Base-by-base conservation (phyloP, 768 basidiomycete genomes). In the Suillus luteus region DNA sequence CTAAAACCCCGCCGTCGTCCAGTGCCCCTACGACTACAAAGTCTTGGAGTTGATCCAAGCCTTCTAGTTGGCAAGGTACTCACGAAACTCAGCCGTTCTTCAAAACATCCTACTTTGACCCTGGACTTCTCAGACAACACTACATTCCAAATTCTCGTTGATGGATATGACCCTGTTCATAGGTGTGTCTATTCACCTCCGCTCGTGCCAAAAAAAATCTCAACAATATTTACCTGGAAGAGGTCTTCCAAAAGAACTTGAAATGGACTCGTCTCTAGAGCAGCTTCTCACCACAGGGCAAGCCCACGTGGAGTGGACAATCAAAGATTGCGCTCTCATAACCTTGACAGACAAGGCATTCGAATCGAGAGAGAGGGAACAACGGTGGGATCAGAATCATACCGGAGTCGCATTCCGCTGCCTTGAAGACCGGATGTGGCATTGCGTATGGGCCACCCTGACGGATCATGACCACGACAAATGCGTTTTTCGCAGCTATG, bases 401-500 rank as follows among this genome's bases (percentile, higher is more conserved):
- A 71, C 67, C 19, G 77, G 71, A 10, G 75, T 88, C 24, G 86
- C 84, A 24, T 75, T 88, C 75, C 86, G 85, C 66, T 86, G 86
- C 64, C 71, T 76, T 48, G 81, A 79, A 72, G 74, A 79, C 43
- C 66, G 48, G 46, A 71, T 70, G n/a, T 89, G 87, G 87, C 85
- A 86, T 63, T 87, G 85, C 72, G 80, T 89, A 41, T 89, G 85
- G 85, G 86, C 86, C n/a, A 81, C 79, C 33, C 78, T 87, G 64
- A 77, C 80, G 27, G 86, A 88, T 65, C 77, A 81, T 64, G 81
- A 86, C 69, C 71, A 75, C 37, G 80, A 79, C 38, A 72, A 63
- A 38, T 85, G 83, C 67, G 69, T 81, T 37, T 87, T 86, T 70
- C 80, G 84, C 66, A 87, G 81, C 69, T 89, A 84, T 72, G 80